Conservation (phyloP, 768 basidiomycete species). For the Amylocystis lapponica region DNA sequence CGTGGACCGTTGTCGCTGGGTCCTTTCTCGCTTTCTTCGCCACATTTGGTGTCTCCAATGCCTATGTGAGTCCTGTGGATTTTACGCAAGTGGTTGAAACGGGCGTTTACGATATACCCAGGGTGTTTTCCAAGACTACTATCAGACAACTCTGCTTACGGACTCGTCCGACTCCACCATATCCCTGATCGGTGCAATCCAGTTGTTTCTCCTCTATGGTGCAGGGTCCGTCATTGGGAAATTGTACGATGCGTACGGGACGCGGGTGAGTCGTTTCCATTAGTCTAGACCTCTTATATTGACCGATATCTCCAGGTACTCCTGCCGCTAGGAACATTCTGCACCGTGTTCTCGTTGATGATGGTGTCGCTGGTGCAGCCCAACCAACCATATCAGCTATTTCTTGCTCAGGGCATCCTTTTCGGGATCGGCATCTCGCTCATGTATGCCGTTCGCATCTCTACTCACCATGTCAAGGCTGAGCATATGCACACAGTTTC, state of each 20-base stretch:
- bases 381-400: conserved; percentile 23
- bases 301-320: conserved; percentile 9
- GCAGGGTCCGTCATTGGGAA: conserved; percentile 18
- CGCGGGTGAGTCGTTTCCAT: conserved; percentile 9
- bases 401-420: conserved; percentile 26
- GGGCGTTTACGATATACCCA: conserved; percentile 2
- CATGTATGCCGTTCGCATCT: conserved; percentile 9
- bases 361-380: conserved; percentile 22
- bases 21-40: conserved; percentile 14
- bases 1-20: conserved; percentile 20
- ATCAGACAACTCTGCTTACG: conserved; percentile 16
- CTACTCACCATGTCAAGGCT: neutral
- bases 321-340: conserved; percentile 17
- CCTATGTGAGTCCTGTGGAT: conserved; percentile 9
- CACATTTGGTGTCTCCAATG: conserved; percentile 16
- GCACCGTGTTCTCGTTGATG: conserved; percentile 20
- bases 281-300: neutral
- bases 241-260: conserved; percentile 24
- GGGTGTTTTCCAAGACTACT: conserved; percentile 26
- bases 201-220: conserved; percentile 21
- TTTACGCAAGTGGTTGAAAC: neutral
- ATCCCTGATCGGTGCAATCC: conserved; percentile 23
- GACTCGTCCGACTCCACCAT: conserved; percentile 21
- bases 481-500: conserved; percentile 18
- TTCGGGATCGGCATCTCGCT: conserved; percentile 25